Base-by-base conservation (phyloP, 371 early-diverging fungal genomes). In the Mortierella sp. region DNA sequence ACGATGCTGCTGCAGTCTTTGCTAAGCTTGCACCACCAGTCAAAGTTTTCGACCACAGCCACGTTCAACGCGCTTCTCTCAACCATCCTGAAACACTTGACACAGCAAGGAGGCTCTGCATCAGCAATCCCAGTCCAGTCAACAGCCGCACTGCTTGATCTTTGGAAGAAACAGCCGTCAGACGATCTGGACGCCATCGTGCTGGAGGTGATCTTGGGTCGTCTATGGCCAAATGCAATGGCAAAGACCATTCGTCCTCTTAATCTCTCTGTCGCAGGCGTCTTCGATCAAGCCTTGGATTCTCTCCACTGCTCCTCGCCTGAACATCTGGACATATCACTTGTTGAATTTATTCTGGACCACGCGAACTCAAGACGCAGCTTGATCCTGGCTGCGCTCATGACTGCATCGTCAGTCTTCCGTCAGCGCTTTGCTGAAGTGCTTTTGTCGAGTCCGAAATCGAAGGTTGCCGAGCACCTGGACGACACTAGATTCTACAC, bases 141-240 rank as follows among this genome's bases (percentile, higher is more conserved):
- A 34, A 76, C 67, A 21, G 49, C 70, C 6, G 42, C 67, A 6
- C 50, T 76, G 17, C 27, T 80, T 27, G 64, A 55, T 31, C 64
- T 80, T 27, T 81, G 82, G 82, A 49, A 53, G 37, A 60, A 60
- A 5, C 82, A 73, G 31, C 80, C 80, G 1, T 73, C 78, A 31
- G 70, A 72, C 1, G 78, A 81, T 2, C 50, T 81, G 37, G 82
- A 81, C 43, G 53, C 53, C 3, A 70, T 81, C 43, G 78, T 76
- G 9, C 21, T 65, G 27, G 70, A 70, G 19, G 59, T 65, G 24
- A 34, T 70, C 26, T 53, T 54, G 5, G 61, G 70, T 21, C 65
- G 78, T 1, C 59, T 76, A 3, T 64, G 66, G 70, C 66, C 70
- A 19, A 76, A 76, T 42, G 63, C 78, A 26, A 64, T 70, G 65